Conservation (phyloP, 192 early-diverging fungal genomes). For the Backusella tarrabulga region DNA sequence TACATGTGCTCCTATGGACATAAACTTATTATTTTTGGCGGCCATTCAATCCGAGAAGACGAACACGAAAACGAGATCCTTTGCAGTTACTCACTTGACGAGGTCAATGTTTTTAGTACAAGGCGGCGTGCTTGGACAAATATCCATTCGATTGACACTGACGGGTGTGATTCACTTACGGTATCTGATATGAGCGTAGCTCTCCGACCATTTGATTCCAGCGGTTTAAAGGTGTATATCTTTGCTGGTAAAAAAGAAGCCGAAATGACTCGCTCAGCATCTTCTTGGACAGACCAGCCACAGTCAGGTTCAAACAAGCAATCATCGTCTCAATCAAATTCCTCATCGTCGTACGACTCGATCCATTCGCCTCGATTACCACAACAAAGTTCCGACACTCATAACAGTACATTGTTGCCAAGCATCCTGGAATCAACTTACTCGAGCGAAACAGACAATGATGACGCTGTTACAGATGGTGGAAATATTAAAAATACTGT, state of each 20-base stretch:
- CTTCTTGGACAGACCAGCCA: not conserved
- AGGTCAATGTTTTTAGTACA: constrained; percentile 21
- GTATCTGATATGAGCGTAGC: constrained; percentile 23
- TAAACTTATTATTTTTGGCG: constrained; percentile 37
- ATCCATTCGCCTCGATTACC: not conserved
- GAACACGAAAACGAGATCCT: constrained; percentile 25
- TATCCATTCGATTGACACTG: not conserved
- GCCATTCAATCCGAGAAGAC: constrained; percentile 27
- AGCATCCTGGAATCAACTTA: not conserved
- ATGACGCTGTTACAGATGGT: not conserved
- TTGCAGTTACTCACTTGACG: constrained; percentile 23
- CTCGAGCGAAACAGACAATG: not conserved
- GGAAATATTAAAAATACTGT: not conserved
- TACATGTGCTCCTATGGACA: constrained; percentile 21
- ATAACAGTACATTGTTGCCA: not conserved
- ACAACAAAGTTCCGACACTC: not conserved
- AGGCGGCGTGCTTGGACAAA: constrained; percentile 18
- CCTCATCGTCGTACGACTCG: not conserved
- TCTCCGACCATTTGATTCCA: not conserved
- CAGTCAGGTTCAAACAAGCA: not conserved
- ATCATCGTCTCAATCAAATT: not conserved
- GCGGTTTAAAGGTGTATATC: not conserved
- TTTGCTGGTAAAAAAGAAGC: constrained; percentile 8
- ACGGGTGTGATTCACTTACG: constrained; percentile 1
- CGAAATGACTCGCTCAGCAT: not conserved